Evolutionary conservation across 129 eudicot species (phyloP).

Genomic region (Flaveria sonorensis): DNA sequence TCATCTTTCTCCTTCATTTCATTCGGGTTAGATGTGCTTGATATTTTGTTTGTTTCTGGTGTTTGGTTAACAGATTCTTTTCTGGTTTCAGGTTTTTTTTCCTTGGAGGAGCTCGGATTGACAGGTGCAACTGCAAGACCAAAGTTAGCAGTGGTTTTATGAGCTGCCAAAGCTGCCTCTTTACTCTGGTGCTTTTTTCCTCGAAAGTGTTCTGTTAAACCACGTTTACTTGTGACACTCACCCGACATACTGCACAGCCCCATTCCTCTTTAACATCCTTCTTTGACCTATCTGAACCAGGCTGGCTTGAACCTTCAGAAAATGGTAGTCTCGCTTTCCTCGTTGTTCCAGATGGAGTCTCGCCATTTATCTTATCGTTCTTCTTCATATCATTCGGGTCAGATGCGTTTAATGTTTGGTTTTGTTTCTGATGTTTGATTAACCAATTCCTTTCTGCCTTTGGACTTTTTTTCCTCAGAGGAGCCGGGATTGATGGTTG

Average conservation of each 20-base stretch:
- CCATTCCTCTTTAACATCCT: conserved; percentile 54
- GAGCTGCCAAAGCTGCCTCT: conserved; percentile 46
- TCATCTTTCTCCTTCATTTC: conserved; percentile 12
- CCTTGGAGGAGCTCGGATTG: neutral
- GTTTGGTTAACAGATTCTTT: neutral
- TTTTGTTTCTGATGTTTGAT: conserved; percentile 1
- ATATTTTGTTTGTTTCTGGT: conserved; percentile 4
- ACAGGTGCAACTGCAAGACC: conserved; percentile 43
- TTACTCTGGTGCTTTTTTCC: conserved; percentile 69
- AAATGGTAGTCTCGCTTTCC: conserved; percentile 43
- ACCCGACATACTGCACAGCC: conserved; percentile 69
- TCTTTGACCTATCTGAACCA: conserved; percentile 30
- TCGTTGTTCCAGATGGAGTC: conserved; percentile 44
- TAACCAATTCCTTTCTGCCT: neutral
- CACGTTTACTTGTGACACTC: conserved; percentile 52
- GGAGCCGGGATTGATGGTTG: neutral
- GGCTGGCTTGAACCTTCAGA: conserved; percentile 26
- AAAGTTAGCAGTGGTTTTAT: conserved; percentile 43
- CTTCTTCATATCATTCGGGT: conserved; percentile 18
- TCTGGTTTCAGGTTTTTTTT: neutral
- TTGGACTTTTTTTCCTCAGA: neutral
- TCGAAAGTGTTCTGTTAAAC: conserved; percentile 49
- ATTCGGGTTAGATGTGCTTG: conserved; percentile 5
- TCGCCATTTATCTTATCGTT: neutral
- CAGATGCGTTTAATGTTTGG: neutral